Evolutionary conservation across 2,329 filamentous ascomycete species (phyloP).

Genomic region (Westerdykella ornata): DNA sequence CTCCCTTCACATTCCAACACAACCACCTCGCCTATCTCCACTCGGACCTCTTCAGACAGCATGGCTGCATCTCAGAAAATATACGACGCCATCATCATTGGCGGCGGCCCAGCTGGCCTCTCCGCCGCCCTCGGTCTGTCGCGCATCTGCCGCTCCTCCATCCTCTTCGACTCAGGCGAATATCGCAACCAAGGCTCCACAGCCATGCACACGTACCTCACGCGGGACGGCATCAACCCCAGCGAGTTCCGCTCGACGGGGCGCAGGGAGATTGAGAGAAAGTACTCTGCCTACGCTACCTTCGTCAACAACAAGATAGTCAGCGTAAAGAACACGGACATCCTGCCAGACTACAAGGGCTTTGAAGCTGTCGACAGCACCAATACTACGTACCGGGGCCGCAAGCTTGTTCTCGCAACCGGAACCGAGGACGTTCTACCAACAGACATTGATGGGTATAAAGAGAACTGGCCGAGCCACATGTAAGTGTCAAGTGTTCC

Average conservation of each 20-base stretch:
- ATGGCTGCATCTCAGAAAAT: too few relatives aligned
- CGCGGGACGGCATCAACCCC: constrained; percentile 35
- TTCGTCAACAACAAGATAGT: constrained; percentile 17
- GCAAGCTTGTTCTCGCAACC: constrained; percentile 49
- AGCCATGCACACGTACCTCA: constrained; percentile 41
- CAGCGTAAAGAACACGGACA: constrained; percentile 13
- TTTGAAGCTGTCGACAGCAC: constrained; percentile 36
- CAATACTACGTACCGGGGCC: constrained; percentile 41
- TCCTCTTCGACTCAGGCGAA: constrained; percentile 36
- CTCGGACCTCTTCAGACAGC: too few relatives aligned
- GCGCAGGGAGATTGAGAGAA: constrained; percentile 17
- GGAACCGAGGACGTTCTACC: constrained; percentile 47
- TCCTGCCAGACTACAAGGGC: too few relatives aligned
- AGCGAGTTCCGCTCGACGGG: constrained; percentile 24
- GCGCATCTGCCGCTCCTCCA: constrained; percentile 30
- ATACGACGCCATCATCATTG: constrained; percentile 26
- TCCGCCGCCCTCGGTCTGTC: constrained; percentile 31
- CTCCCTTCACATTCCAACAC: too few relatives aligned
- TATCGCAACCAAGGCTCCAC: constrained; percentile 36
- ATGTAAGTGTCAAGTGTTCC: constrained; percentile 36
- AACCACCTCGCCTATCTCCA: too few relatives aligned
- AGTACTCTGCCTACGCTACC: too few relatives aligned
- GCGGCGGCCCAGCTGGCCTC: constrained; percentile 40
- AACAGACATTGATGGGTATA: constrained; percentile 47
- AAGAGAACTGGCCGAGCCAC: constrained; percentile 46